Percentiles rank a stretch among this genome's conserved stretches.
Conservation (phyloP, 371 early-diverging fungal species). For the Mucor sp. region DNA sequence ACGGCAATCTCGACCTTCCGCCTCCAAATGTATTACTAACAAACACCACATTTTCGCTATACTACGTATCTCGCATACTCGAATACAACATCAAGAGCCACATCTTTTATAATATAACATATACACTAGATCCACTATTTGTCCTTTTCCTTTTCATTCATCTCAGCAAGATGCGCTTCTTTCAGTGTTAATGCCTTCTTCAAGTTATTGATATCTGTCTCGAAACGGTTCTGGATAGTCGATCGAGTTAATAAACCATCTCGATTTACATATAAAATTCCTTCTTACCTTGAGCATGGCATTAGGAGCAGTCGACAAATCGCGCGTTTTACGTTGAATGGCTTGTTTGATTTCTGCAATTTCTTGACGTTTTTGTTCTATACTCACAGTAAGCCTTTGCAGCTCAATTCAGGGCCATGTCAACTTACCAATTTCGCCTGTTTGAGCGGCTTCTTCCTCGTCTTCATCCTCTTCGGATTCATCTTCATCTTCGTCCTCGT, state of each 20-base stretch:
- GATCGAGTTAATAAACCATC: neutral
- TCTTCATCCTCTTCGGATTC: slow-evolving; percentile 31
- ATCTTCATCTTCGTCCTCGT: slow-evolving; percentile 40
- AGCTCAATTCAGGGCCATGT: neutral
- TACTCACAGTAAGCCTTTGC: neutral
- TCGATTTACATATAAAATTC: neutral
- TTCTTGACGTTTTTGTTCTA: slow-evolving; percentile 58
- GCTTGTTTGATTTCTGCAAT: slow-evolving; percentile 51
- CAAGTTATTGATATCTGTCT: slow-evolving; percentile 41
- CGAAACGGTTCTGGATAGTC: slow-evolving; percentile 46
- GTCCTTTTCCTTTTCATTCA: slow-evolving; percentile 34
- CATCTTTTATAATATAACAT: neutral
- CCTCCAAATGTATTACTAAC: no score
- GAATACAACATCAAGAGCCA: no score
- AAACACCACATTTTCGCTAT: no score
- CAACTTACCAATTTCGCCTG: slow-evolving; percentile 44
- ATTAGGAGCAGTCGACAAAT: slow-evolving; percentile 49
- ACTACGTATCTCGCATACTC: no score
- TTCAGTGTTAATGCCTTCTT: slow-evolving; percentile 47
- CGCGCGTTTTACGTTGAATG: slow-evolving; percentile 44
- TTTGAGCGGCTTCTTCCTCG: slow-evolving; percentile 42
- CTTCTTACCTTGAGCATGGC: slow-evolving; percentile 48
- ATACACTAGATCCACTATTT: neutral
- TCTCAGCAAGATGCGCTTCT: slow-evolving; percentile 49
- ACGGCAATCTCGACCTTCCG: no score